Evolutionary conservation across 441 rosid genomes (phyloP).

Genomic region (Euphorbia celastroides): DNA sequence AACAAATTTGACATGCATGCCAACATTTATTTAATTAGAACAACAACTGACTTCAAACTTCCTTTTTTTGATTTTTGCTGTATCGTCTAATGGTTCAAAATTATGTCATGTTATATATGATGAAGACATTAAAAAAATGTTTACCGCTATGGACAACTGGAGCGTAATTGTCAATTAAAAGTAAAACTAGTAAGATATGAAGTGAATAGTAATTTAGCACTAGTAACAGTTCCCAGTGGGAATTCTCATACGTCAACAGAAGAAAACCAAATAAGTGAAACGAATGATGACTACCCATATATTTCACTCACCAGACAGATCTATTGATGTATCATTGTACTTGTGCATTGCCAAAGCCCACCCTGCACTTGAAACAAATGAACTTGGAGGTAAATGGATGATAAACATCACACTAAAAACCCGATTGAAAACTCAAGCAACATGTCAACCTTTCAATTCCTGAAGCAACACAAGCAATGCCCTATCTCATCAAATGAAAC

Average conservation of each 20-base stretch:
- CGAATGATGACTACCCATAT: background rate
- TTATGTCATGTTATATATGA: background rate
- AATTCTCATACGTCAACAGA: background rate
- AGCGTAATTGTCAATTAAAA: background rate
- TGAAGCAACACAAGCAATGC: background rate
- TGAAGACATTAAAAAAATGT: background rate
- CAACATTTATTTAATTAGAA: background rate
- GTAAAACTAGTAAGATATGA: background rate
- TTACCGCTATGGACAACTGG: background rate
- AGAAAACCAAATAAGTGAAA: conserved; percentile 2
- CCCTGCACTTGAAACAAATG: conserved; percentile 39
- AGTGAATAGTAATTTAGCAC: conserved; percentile 2
- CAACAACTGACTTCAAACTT: background rate
- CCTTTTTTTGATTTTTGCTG: background rate
- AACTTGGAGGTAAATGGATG: conserved; percentile 11
- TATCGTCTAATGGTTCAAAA: background rate
- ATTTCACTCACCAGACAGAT: conserved; percentile 49
- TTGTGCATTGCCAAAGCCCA: conserved; percentile 41
- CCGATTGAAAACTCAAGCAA: conserved; percentile 6
- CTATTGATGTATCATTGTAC: conserved; percentile 42
- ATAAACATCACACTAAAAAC: conserved; percentile 4
- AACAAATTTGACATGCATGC: background rate
- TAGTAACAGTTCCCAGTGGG: background rate
- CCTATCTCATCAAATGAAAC: background rate
- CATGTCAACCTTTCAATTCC: conserved; percentile 1